A percentile compares a stretch with the other conserved stretches of the same genome.
These are phyloP conservation scores for Pseudonitzschia delicatissima DNA, from an alignment of 108 stramenopile species.

Conservation along the genomic window DNA sequence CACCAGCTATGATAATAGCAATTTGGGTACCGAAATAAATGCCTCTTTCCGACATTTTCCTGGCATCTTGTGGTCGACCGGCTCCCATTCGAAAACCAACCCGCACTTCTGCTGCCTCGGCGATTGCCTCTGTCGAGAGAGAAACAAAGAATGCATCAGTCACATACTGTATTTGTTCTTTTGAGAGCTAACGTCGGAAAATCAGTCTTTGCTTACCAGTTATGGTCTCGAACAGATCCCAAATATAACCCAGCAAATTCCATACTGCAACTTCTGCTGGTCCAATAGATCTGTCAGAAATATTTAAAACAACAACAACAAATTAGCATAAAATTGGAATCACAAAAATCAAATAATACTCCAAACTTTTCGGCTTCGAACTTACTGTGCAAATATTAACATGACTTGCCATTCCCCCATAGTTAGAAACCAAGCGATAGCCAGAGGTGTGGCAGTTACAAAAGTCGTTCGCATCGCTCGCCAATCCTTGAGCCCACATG, in stretches of 20 bases:
- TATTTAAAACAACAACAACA: not conserved
- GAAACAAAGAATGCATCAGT: not conserved
- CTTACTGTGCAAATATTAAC: conserved; percentile 55
- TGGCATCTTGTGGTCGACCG: conserved; percentile 39
- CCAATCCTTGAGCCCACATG: conserved; percentile 6
- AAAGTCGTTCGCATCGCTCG: conserved; percentile 21
- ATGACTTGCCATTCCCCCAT: conserved; percentile 67
- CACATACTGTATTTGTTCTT: not conserved
- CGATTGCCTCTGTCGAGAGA: not conserved
- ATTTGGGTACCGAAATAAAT: conserved; percentile 37
- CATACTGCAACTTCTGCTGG: conserved; percentile 66
- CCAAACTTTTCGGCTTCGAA: not conserved
- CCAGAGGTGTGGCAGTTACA: conserved; percentile 54
- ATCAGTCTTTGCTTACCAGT: conserved; percentile 20
- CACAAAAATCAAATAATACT: too few species aligned
- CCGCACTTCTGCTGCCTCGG: conserved; percentile 54
- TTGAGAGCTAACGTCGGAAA: not conserved
- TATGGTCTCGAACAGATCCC: conserved; percentile 32
- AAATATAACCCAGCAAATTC: conserved; percentile 51
- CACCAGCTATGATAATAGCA: conserved; percentile 20
- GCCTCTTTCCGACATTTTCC: conserved; percentile 49
- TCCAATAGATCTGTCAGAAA: conserved; percentile 29
- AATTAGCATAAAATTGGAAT: not conserved
- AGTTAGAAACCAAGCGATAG: conserved; percentile 48
- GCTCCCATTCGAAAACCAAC: conserved; percentile 61